Conservation (phyloP, 257 asterid genomes). For the Solanum chaucha region DNA sequence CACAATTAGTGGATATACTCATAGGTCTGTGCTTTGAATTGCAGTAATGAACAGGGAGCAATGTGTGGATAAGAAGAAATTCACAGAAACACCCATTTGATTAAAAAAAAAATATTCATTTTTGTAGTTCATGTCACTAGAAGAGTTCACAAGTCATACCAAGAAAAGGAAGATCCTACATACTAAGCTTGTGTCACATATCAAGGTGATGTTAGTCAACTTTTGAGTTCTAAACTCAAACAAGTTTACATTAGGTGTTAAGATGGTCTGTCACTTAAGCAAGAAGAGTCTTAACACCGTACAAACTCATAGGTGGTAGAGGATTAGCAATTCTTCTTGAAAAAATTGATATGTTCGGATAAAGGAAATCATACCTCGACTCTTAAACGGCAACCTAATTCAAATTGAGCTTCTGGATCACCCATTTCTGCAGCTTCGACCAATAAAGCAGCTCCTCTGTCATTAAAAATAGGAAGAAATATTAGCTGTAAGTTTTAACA, state of each 20-base stretch:
- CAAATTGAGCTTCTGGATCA: slow-evolving; percentile 83
- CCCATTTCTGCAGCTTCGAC: slow-evolving; percentile 99
- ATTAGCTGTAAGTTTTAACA: slow-evolving; percentile 1
- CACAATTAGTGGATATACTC: background rate
- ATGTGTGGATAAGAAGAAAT: background rate
- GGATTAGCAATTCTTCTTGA: background rate
- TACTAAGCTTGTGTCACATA: background rate
- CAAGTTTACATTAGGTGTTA: background rate
- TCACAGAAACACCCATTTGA: background rate
- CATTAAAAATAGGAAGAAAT: slow-evolving; percentile 4
- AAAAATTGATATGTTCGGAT: background rate
- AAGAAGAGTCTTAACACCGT: background rate
- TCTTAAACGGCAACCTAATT: slow-evolving; percentile 75
- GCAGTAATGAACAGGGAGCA: background rate
- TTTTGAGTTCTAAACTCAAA: background rate
- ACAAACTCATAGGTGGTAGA: background rate
- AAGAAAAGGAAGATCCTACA: background rate
- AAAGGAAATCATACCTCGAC: slow-evolving; percentile 50
- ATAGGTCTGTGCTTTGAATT: background rate
- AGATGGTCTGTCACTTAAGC: background rate
- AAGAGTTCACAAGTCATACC: background rate
- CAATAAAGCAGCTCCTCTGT: slow-evolving; percentile 92
- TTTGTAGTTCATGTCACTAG: background rate
- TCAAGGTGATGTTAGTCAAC: background rate
- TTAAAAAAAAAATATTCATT: background rate